Conservation (phyloP, 192 early-diverging fungal genomes). For the Spizellomyces punctatus region DNA sequence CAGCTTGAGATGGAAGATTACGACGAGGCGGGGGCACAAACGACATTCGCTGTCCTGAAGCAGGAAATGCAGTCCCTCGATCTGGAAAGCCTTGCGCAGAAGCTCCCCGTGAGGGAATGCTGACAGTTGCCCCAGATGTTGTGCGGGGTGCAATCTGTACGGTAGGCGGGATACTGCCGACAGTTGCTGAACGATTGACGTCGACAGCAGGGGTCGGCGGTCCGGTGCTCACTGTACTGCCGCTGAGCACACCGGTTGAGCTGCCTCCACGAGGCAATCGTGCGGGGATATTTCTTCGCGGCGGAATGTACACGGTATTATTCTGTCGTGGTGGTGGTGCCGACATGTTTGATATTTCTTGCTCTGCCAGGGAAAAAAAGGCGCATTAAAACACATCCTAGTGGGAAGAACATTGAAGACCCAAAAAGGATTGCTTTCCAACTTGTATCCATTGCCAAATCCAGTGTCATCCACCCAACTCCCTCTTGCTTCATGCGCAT, state of each 20-base stretch:
- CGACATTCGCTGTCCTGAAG: background rate
- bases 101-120: slow-evolving; percentile 28
- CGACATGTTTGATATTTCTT: background rate
- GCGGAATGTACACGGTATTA: slow-evolving; percentile 30
- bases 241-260: background rate
- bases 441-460: too few relatives aligned
- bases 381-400: too few relatives aligned
- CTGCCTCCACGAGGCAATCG: slow-evolving; percentile 1
- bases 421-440: too few relatives aligned
- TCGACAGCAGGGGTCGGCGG: slow-evolving; percentile 1
- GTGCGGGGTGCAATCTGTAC: slow-evolving; percentile 12
- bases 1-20: slow-evolving; percentile 3
- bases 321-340: slow-evolving; percentile 15
- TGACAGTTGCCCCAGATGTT: slow-evolving; percentile 11
- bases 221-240: background rate
- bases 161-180: background rate
- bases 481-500: too few relatives aligned
- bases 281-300: slow-evolving; percentile 26
- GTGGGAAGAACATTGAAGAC: too few relatives aligned
- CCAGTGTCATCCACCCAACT: too few relatives aligned
- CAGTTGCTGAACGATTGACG: slow-evolving; percentile 6
- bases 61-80: background rate
- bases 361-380: too few relatives aligned
- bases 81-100: slow-evolving; percentile 31
- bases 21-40: slow-evolving; percentile 31